Evolutionary conservation across 2,329 filamentous ascomycete species (phyloP), one percentile per base, ranked within the genome.

Genomic region (Scopulariopsis brevicaulis): DNA sequence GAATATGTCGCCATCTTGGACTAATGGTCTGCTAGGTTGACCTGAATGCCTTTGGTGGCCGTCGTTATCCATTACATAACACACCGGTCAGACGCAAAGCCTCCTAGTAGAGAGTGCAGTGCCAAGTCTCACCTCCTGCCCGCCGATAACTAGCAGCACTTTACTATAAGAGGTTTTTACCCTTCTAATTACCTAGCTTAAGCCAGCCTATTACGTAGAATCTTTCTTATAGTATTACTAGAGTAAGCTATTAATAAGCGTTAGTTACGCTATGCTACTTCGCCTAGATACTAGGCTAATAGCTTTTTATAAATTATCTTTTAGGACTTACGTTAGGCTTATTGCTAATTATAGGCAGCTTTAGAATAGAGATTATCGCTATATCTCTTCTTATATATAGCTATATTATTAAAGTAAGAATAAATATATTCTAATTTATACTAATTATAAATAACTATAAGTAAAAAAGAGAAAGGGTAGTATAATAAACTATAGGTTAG

Each of bases 141-240:
- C 93, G 55, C 83, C 89, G 62, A 99, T 81, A 18, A 94, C 83
- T 58, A 96, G 77, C 28, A 94, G 93, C 5, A 97, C 84, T 60
- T 91, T 81, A 54, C n/a, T 96, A 69, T 5, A 91, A 84, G 8
- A 83, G 79, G 68, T 81, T 82, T 65, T 82, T 81, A 71, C 88
- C 84, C 63, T 90, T 64, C 87, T 82, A 28, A 96, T 73, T n/a
- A 91, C 90, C 54, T 86, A 82, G 54, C 84, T 82, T 55, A 99
- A 81, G 63, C 84, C 86, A 65, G 86, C 81, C 61, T 93, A 82
- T 69, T 96, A 89, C 25, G 84, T 73, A 1, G 92, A 94, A 60
- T 86, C 90, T 71, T 94, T 94, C 62, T 80, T 79, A 70, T 96
- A 99, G 73, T 93, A 87, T 76, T 95, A 87, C 91, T 96, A 65